These are phyloP conservation scores for Solanum etuberosum DNA, from an alignment of 257 asterid genomes.

Conservation along the genomic window DNA sequence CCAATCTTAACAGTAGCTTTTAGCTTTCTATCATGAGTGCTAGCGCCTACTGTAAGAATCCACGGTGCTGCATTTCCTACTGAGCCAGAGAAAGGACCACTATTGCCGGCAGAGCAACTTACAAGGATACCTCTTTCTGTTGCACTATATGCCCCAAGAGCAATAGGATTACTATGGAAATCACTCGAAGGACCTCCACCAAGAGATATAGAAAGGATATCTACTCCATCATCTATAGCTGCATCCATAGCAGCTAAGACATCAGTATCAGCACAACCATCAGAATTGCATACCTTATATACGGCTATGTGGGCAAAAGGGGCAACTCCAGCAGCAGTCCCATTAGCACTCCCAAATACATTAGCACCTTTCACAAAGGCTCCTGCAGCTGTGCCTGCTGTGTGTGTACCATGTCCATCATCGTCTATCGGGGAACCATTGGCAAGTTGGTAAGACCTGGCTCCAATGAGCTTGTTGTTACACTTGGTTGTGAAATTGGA, in stretches of 20 bases:
- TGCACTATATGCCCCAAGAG: constrained; percentile 31
- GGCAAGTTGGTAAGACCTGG: background rate
- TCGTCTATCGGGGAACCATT: constrained; percentile 9
- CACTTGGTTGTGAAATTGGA: constrained; percentile 3
- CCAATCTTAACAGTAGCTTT: constrained; percentile 22
- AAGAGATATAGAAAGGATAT: constrained; percentile 27
- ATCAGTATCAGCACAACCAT: constrained; percentile 15
- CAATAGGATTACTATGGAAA: constrained; percentile 1
- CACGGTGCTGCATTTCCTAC: constrained; percentile 26
- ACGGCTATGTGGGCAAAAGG: constrained; percentile 50
- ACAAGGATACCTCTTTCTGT: constrained; percentile 34
- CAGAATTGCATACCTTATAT: constrained; percentile 20
- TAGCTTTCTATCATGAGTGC: constrained; percentile 25
- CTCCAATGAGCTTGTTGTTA: constrained; percentile 50
- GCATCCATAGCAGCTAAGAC: constrained; percentile 33
- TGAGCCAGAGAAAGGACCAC: background rate
- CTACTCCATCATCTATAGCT: constrained; percentile 31
- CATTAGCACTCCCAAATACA: constrained; percentile 29
- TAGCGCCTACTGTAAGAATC: constrained; percentile 46
- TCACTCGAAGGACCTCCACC: background rate
- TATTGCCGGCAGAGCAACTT: constrained; percentile 29
- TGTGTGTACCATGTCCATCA: constrained; percentile 44
- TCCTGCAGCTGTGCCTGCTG: constrained; percentile 46
- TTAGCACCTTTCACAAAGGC: constrained; percentile 40
- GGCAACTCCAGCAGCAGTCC: constrained; percentile 41